Evolutionary conservation across 2,329 filamentous ascomycete species (phyloP).

Genomic region (Colletotrichum musae): DNA sequence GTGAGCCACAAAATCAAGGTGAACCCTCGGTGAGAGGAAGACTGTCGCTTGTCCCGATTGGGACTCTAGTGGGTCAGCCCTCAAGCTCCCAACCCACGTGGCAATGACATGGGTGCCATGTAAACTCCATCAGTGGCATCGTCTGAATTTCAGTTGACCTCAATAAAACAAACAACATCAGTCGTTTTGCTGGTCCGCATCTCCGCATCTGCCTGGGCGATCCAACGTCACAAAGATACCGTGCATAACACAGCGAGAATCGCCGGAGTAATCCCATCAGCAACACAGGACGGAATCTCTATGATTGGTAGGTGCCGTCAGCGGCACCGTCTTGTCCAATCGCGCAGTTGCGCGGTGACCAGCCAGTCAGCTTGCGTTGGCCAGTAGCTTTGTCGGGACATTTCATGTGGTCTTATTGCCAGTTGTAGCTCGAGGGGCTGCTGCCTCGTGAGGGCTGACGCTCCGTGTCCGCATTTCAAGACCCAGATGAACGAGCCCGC

Average conservation of each 20-base stretch:
- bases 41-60: no score
- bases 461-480: no score
- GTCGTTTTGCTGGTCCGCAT: not conserved
- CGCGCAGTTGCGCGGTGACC: not conserved
- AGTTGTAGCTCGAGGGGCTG: not conserved
- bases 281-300: not conserved
- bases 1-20: not conserved
- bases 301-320: slow-evolving; percentile 11
- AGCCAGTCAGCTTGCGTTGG: slow-evolving; percentile 8
- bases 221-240: slow-evolving; percentile 13
- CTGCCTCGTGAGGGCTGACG: no score
- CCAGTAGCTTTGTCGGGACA: not conserved
- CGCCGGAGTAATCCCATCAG: slow-evolving; percentile 6
- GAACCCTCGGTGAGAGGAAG: not conserved
- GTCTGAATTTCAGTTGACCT: no score
- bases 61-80: no score
- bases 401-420: not conserved
- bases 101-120: not conserved
- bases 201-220: slow-evolving; percentile 7
- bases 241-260: slow-evolving; percentile 10
- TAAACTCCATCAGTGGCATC: not conserved
- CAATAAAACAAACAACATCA: not conserved
- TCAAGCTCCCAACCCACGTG: no score
- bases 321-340: not conserved
- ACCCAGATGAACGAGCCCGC: no score